phyloP scores from a whole-genome alignment of 1,284 basidiomycete species.

The Gomphus bonarii region DNA sequence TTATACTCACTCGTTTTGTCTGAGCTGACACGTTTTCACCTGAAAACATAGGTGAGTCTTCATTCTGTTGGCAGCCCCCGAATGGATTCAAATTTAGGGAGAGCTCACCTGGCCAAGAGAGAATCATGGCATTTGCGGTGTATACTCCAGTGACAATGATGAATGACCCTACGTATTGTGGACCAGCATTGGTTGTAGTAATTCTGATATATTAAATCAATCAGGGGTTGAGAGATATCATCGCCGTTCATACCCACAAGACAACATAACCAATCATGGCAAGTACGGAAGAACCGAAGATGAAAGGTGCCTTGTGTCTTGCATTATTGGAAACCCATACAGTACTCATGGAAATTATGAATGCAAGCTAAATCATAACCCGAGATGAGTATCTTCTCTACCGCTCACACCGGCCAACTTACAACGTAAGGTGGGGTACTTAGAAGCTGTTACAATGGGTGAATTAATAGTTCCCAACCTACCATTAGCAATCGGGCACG shows the following conservation, averaged over 20 bases:
- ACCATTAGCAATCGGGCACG: neutral
- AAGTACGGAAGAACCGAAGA: conserved; percentile 40
- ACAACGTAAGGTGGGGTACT: conserved; percentile 8
- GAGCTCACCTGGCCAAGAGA: conserved; percentile 28
- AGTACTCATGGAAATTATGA: conserved; percentile 18
- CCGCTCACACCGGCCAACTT: neutral
- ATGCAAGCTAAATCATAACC: conserved; percentile 14
- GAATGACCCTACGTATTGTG: conserved; percentile 53
- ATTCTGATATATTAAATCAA: neutral
- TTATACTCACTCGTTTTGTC: conserved; percentile 41
- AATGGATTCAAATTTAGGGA: neutral
- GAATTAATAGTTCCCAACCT: neutral
- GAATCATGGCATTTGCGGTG: conserved; percentile 45
- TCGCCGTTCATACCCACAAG: conserved; percentile 22
- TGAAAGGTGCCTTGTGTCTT: conserved; percentile 45
- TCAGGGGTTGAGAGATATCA: conserved; percentile 9
- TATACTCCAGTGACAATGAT: conserved; percentile 52
- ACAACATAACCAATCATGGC: conserved; percentile 58
- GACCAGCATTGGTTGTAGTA: conserved; percentile 27
- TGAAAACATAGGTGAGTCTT: conserved; percentile 14
- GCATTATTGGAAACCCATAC: conserved; percentile 40
- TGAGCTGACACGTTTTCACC: conserved; percentile 65
- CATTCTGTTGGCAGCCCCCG: no score
- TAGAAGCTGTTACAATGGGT: neutral
- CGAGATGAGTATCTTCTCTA: neutral